phyloP scores from a whole-genome alignment of 208 protist species.

The Leishmania guyanensis region DNA sequence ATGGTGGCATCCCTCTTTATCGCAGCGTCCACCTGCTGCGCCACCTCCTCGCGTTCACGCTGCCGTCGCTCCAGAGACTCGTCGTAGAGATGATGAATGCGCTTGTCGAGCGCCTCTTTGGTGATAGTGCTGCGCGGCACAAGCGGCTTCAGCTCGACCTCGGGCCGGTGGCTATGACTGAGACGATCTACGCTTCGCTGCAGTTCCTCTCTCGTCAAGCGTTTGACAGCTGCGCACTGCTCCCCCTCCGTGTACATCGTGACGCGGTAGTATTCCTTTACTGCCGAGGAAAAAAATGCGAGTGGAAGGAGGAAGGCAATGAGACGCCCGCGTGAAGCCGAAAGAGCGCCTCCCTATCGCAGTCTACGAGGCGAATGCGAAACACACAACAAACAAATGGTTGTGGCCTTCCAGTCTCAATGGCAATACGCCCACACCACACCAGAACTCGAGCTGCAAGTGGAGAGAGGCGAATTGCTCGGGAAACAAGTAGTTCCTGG shows the following conservation, averaged over 20 bases:
- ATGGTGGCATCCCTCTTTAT: constrained; percentile 45
- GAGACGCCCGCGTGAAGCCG: neutral
- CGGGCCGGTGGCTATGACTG: constrained; percentile 28
- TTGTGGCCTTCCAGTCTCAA: neutral
- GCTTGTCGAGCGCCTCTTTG: constrained; percentile 50
- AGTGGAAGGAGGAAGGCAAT: neutral
- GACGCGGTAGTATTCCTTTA: neutral
- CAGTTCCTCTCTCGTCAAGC: constrained; percentile 65
- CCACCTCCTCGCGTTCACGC: constrained; percentile 48
- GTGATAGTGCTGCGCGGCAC: constrained; percentile 43
- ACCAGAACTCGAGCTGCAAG: neutral
- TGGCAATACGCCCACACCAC: neutral
- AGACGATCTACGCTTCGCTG: constrained; percentile 77
- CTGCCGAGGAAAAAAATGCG: neutral
- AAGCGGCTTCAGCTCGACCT: constrained; percentile 54
- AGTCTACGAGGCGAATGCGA: neutral
- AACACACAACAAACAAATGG: neutral
- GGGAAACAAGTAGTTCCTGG: neutral
- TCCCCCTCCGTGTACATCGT: constrained; percentile 26
- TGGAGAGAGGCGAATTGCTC: neutral
- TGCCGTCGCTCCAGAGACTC: constrained; percentile 68
- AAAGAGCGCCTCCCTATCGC: neutral
- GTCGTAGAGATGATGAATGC: constrained; percentile 84
- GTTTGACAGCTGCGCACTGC: constrained; percentile 13
- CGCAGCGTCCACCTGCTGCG: constrained; percentile 48